Evolutionary conservation across 306 rosid species (phyloP).

Genomic region (Mucuna pruriens): DNA sequence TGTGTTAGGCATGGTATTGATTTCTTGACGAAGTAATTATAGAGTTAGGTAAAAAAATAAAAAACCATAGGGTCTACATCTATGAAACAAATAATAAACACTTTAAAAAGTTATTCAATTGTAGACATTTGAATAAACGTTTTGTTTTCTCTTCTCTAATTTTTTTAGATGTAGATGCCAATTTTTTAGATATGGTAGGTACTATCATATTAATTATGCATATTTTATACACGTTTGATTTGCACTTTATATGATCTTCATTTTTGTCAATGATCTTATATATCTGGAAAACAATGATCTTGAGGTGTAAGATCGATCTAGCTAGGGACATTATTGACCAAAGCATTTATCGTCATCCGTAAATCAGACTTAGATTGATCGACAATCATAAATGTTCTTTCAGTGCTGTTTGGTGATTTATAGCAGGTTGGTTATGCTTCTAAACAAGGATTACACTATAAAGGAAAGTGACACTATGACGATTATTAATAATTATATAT

Average conservation of each 20-base stretch:
- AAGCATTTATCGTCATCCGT: neutral
- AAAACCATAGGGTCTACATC: conserved; percentile 34
- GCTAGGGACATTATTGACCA: neutral
- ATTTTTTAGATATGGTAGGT: conserved; percentile 44
- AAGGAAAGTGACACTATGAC: neutral
- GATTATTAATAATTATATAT: conserved; percentile 17
- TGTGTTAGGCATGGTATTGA: conserved; percentile 33
- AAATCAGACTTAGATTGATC: neutral
- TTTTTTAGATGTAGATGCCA: conserved; percentile 24
- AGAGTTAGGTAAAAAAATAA: conserved; percentile 43
- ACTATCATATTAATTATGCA: conserved; percentile 2
- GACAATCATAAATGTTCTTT: neutral
- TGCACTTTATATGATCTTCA: conserved; percentile 40
- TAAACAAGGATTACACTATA: neutral
- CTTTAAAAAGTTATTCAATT: neutral
- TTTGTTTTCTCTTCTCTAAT: neutral
- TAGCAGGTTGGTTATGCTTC: neutral
- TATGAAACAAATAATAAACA: conserved; percentile 15
- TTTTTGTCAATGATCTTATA: neutral
- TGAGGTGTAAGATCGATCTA: neutral
- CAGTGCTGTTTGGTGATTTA: neutral
- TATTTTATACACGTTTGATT: conserved; percentile 43
- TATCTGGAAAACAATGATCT: neutral
- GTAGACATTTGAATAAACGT: conserved; percentile 20
- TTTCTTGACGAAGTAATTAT: conserved; percentile 28